phyloP scores from a whole-genome alignment of 306 rosid species.

The Dryas octopetala region DNA sequence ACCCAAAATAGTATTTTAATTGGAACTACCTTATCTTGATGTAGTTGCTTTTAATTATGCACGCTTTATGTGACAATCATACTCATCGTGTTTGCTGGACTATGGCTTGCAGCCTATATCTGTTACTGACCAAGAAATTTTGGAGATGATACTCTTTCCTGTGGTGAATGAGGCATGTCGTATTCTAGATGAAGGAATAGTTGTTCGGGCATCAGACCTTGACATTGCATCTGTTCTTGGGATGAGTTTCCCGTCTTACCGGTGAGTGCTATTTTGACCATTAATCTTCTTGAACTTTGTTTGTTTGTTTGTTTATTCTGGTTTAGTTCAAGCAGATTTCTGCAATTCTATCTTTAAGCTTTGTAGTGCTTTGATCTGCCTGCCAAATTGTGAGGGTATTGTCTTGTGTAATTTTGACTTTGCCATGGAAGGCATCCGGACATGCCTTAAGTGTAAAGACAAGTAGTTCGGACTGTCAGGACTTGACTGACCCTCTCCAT shows the following conservation, averaged over 20 bases:
- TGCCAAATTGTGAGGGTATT: neutral
- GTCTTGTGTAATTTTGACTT: too few relatives aligned
- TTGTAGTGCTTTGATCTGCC: neutral
- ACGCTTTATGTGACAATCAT: neutral
- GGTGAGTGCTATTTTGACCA: conserved; percentile 37
- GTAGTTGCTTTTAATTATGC: conserved; percentile 14
- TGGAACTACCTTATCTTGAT: conserved; percentile 13
- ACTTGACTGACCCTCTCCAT: too few relatives aligned
- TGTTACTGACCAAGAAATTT: conserved; percentile 79
- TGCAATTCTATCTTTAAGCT: neutral
- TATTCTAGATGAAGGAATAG: conserved; percentile 78
- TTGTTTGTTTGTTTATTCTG: neutral
- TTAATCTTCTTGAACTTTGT: neutral
- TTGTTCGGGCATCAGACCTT: conserved; percentile 85
- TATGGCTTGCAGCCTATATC: conserved; percentile 60
- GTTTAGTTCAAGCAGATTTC: too few relatives aligned
- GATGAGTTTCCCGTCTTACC: conserved; percentile 91
- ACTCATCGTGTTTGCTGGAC: conserved; percentile 4
- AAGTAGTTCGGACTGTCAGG: too few relatives aligned
- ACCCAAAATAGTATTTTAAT: neutral
- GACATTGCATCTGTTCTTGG: conserved; percentile 92
- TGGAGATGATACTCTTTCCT: conserved; percentile 95
- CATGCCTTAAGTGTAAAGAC: too few relatives aligned
- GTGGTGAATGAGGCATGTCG: conserved; percentile 95
- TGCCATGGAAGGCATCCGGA: too few relatives aligned